These are phyloP conservation scores for Leptographium flavum DNA, from an alignment of 2,329 filamentous ascomycete species.

Conservation along the genomic window DNA sequence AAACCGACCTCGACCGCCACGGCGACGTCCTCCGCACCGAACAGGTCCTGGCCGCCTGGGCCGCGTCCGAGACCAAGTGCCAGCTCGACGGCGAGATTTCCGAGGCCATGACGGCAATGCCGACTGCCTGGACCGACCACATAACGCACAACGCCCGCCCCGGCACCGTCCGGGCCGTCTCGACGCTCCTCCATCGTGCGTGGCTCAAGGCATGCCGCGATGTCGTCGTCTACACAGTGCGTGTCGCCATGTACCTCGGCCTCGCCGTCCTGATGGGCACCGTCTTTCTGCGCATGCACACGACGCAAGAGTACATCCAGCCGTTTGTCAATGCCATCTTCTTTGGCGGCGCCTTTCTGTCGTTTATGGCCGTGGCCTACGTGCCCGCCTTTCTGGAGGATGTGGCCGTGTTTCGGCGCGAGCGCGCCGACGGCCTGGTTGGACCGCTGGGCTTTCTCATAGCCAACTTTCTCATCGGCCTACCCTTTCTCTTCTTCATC, in stretches of 20 bases:
- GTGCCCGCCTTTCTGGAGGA: conserved; percentile 76
- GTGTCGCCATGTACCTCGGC: conserved; percentile 53
- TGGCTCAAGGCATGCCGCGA: conserved; percentile 79
- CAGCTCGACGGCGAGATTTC: conserved; percentile 13
- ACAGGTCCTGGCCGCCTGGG: conserved; percentile 42
- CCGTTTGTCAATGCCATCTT: conserved; percentile 70
- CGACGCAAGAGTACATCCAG: conserved; percentile 59
- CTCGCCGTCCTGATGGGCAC: conserved; percentile 81
- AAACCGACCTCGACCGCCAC: conserved; percentile 54
- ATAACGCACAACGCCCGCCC: conserved; percentile 24
- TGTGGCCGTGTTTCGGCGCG: conserved; percentile 56
- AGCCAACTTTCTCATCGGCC: conserved; percentile 68
- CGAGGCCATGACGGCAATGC: conserved; percentile 14
- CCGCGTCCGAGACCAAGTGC: conserved; percentile 6
- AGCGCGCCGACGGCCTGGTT: conserved; percentile 70
- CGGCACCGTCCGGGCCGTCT: conserved; percentile 40
- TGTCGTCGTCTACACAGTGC: conserved; percentile 69
- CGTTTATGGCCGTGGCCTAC: conserved; percentile 73
- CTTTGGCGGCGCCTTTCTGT: conserved; percentile 63
- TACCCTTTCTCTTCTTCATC: conserved; percentile 72
- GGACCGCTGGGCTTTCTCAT: conserved; percentile 58
- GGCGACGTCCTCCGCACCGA: conserved; percentile 31
- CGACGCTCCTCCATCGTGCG: conserved; percentile 51
- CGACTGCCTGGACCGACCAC: conserved; percentile 12
- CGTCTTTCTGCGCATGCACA: conserved; percentile 61